A percentile compares a stretch with the other conserved stretches of the same genome.
Conservation (phyloP, 2,329 filamentous ascomycete genomes). For the Furcasterigmium furcatum region DNA sequence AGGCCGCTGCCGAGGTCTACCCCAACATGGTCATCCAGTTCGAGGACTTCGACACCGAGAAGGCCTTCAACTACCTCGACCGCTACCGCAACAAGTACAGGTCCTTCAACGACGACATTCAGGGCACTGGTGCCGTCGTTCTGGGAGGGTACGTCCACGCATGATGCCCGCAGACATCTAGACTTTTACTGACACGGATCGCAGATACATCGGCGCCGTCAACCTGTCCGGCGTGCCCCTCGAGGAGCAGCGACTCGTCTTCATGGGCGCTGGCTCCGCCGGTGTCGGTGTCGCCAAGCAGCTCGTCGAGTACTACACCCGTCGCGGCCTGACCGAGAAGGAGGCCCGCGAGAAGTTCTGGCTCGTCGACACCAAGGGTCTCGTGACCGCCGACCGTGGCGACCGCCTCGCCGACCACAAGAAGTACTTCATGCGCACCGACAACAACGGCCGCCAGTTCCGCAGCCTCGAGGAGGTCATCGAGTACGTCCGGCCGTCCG, state of each 20-base stretch:
- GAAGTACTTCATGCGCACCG: slow-evolving; percentile 64
- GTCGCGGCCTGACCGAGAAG: slow-evolving; percentile 83
- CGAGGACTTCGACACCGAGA: slow-evolving; percentile 92
- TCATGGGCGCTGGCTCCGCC: slow-evolving; percentile 91
- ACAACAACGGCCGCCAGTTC: slow-evolving; percentile 67
- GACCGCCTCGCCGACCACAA: slow-evolving; percentile 92
- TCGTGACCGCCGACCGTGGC: slow-evolving; percentile 89
- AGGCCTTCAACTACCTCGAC: slow-evolving; percentile 89
- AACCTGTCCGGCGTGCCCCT: slow-evolving; percentile 82
- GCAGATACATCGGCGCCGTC: slow-evolving; percentile 64
- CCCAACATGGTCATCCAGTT: slow-evolving; percentile 79
- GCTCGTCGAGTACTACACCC: slow-evolving; percentile 94
- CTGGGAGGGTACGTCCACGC: slow-evolving; percentile 70
- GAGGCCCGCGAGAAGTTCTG: slow-evolving; percentile 90
- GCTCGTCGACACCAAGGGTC: slow-evolving; percentile 94
- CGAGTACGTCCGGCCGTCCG: slow-evolving; percentile 91
- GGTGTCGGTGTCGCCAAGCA: slow-evolving; percentile 98
- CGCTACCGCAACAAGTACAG: slow-evolving; percentile 85
- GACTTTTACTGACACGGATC: slow-evolving; percentile 51
- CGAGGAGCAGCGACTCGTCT: slow-evolving; percentile 90
- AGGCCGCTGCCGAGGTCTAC: slow-evolving; percentile 73
- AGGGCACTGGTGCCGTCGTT: slow-evolving; percentile 94
- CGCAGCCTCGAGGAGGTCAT: slow-evolving; percentile 86
- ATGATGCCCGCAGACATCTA: not conserved
- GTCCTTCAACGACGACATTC: slow-evolving; percentile 98